Evolutionary conservation across 2,329 filamentous ascomycete species (phyloP).

Genomic region (Bipolaris bicolor): DNA sequence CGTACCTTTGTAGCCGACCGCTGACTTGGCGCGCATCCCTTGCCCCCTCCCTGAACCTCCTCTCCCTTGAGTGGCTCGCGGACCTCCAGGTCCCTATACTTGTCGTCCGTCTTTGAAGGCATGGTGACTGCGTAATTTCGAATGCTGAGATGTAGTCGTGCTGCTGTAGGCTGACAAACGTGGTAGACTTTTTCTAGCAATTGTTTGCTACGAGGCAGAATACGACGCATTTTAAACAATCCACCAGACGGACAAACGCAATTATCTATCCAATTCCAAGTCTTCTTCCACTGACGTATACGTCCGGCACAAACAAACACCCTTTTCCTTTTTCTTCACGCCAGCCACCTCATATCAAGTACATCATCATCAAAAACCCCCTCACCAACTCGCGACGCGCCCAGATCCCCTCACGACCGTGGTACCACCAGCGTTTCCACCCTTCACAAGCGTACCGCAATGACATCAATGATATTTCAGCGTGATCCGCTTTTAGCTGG

Average conservation of each 20-base stretch:
- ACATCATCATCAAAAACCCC: constrained; percentile 21
- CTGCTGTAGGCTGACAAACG: not conserved
- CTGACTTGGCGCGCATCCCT: constrained; percentile 57
- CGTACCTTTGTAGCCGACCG: constrained; percentile 57
- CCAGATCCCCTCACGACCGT: constrained; percentile 6
- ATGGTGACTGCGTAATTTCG: constrained; percentile 34
- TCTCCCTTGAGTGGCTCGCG: constrained; percentile 56
- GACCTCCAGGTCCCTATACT: constrained; percentile 56
- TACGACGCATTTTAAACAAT: constrained; percentile 9
- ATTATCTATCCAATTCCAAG: constrained; percentile 22
- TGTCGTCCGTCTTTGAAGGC: constrained; percentile 51
- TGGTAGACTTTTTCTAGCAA: not conserved
- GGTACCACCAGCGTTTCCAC: constrained; percentile 8
- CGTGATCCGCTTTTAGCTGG: constrained; percentile 6
- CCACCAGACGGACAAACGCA: not conserved
- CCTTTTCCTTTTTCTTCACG: constrained; percentile 3
- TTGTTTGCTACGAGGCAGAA: not conserved
- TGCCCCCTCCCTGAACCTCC: constrained; percentile 54
- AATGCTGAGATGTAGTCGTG: not conserved
- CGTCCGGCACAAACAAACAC: constrained; percentile 18
- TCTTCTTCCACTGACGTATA: constrained; percentile 22
- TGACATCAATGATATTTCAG: constrained; percentile 20
- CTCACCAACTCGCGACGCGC: not conserved
- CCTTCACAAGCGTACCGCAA: constrained; percentile 4
- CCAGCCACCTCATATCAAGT: constrained; percentile 16